phyloP scores from a whole-genome alignment of 2,329 filamentous ascomycete species.

The Paraconiothyrium brasiliense region DNA sequence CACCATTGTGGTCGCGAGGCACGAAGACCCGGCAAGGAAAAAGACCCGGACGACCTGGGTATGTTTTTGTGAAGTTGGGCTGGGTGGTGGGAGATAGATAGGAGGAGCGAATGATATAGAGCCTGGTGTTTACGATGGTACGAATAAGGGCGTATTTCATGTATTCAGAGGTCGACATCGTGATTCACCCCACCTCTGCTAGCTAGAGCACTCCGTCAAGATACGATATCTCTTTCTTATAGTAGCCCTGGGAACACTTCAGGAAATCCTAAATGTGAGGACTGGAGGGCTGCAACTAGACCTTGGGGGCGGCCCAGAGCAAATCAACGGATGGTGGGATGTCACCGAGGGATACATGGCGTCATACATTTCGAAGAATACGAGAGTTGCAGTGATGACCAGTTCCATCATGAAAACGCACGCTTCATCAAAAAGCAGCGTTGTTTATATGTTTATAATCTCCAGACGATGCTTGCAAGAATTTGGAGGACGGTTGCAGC shows the following conservation, averaged over 20 bases:
- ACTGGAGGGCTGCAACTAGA: too few species aligned
- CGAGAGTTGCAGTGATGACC: background rate
- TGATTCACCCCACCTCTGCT: background rate
- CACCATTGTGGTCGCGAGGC: background rate
- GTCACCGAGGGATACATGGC: too few species aligned
- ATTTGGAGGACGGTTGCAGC: background rate
- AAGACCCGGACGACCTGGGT: background rate
- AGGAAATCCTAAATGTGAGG: too few species aligned
- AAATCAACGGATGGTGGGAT: too few species aligned
- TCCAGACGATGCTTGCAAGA: background rate
- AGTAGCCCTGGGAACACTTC: too few species aligned
- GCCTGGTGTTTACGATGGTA: background rate
- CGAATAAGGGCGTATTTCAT: conserved; percentile 1
- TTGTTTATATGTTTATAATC: background rate
- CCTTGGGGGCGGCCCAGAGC: too few species aligned
- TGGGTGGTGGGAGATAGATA: background rate
- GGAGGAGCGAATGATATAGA: background rate
- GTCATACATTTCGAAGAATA: background rate
- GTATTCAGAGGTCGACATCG: background rate
- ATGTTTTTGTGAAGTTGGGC: background rate
- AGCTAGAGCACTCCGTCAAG: background rate
- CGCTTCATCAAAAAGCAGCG: background rate
- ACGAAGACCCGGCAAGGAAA: background rate
- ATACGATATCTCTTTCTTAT: too few species aligned
- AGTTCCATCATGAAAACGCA: background rate